These are phyloP conservation scores for Adansonia gregorii DNA, from an alignment of 441 rosid species.

Conservation along the genomic window DNA sequence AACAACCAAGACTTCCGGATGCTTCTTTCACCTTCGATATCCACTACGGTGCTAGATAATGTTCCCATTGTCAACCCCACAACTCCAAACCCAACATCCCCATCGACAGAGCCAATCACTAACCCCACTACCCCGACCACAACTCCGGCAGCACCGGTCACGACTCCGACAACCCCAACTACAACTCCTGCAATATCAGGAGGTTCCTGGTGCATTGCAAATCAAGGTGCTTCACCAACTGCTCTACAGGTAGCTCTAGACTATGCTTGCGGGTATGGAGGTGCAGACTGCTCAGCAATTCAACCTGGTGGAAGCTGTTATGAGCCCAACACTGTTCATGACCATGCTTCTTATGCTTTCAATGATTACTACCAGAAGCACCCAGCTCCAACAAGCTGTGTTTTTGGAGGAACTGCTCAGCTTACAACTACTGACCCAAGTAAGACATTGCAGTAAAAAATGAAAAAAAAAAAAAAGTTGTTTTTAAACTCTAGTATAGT, in stretches of 20 bases:
- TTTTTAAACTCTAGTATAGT: background rate
- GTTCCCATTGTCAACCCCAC: slow-evolving; percentile 82
- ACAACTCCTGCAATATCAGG: slow-evolving; percentile 43
- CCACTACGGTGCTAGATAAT: slow-evolving; percentile 44
- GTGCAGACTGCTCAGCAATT: slow-evolving; percentile 84
- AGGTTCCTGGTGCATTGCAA: slow-evolving; percentile 83
- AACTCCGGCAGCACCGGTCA: slow-evolving; percentile 37
- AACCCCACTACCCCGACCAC: slow-evolving; percentile 30
- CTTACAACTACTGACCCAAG: slow-evolving; percentile 87
- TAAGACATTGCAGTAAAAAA: slow-evolving; percentile 39
- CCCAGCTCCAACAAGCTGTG: slow-evolving; percentile 87
- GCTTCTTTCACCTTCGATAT: slow-evolving; percentile 34
- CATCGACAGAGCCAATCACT: slow-evolving; percentile 35
- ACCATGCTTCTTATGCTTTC: slow-evolving; percentile 98
- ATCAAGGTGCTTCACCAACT: slow-evolving; percentile 67
- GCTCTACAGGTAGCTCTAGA: slow-evolving; percentile 93
- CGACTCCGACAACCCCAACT: slow-evolving; percentile 40
- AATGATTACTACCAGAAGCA: slow-evolving; percentile 94
- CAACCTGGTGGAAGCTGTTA: slow-evolving; percentile 78
- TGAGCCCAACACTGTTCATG: slow-evolving; percentile 66
- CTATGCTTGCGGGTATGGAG: slow-evolving; percentile 95
- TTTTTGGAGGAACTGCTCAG: slow-evolving; percentile 87
- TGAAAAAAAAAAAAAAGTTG: background rate
- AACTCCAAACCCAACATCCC: slow-evolving; percentile 38
- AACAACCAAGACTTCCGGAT: slow-evolving; percentile 38